A percentile compares a stretch with the other conserved stretches of the same genome.
phyloP scores from a whole-genome alignment of 768 basidiomycete genomes.

The Lactarius hengduanensis region DNA sequence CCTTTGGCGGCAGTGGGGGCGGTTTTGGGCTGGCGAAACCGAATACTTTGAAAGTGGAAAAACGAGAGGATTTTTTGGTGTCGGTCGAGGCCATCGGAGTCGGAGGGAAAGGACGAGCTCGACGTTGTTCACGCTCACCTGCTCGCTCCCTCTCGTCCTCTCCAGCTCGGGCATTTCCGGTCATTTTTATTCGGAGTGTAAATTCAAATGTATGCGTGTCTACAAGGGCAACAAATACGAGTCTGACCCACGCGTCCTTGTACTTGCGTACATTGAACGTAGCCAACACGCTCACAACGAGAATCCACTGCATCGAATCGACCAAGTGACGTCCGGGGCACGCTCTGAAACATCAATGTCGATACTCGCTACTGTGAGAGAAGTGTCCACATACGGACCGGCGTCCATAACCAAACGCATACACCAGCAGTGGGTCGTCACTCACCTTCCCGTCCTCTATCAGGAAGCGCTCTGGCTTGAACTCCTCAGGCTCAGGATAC shows the following conservation, averaged over 20 bases:
- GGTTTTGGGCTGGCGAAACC: constrained; percentile 24
- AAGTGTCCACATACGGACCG: constrained; percentile 4
- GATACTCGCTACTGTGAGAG: not conserved
- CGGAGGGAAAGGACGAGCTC: not conserved
- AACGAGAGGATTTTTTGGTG: constrained; percentile 21
- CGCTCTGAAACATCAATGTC: constrained; percentile 5
- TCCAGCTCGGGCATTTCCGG: not conserved
- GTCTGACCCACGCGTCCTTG: no score
- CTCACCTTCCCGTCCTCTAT: constrained; percentile 6
- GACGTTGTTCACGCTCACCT: no score
- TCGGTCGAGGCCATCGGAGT: constrained; percentile 21
- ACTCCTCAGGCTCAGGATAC: constrained; percentile 24
- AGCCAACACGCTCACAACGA: no score
- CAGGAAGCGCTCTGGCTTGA: constrained; percentile 25
- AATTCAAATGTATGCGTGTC: constrained; percentile 1
- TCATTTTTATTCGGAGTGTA: constrained; percentile 15
- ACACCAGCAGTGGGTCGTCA: constrained; percentile 14
- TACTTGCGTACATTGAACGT: no score
- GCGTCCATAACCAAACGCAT: constrained; percentile 19
- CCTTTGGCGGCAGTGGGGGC: constrained; percentile 26
- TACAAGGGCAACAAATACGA: no score
- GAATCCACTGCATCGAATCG: no score
- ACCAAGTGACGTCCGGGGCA: no score
- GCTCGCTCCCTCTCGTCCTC: no score
- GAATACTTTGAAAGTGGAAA: constrained; percentile 29